These are phyloP conservation scores for Glarea lozoyensis DNA, from an alignment of 495 filamentous ascomycete species.

Conservation along the genomic window DNA sequence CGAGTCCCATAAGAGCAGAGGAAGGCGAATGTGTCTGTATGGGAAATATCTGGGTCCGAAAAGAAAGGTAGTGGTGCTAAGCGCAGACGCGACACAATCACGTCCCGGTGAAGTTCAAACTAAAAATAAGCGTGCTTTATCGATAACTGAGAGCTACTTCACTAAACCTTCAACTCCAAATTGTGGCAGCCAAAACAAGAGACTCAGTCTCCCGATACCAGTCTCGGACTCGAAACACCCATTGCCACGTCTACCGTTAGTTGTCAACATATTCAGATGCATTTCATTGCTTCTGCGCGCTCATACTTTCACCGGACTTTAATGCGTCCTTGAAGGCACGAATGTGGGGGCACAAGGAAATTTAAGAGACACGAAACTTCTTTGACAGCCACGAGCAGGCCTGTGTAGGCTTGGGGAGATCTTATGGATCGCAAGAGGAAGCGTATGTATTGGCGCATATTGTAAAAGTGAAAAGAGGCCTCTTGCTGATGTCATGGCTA, in stretches of 20 bases:
- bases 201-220: not conserved
- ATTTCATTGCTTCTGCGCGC: slow-evolving; percentile 20
- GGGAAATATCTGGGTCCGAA: too few species aligned
- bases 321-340: slow-evolving; percentile 16
- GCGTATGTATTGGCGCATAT: slow-evolving; percentile 41
- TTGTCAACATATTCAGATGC: slow-evolving; percentile 21
- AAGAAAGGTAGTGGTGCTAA: too few species aligned
- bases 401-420: slow-evolving; percentile 7
- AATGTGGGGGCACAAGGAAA: slow-evolving; percentile 20
- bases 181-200: not conserved
- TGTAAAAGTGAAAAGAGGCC: slow-evolving; percentile 12
- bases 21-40: too few species aligned
- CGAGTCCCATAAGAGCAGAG: too few species aligned
- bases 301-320: slow-evolving; percentile 18
- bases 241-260: too few species aligned
- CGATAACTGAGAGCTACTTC: not conserved
- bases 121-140: not conserved
- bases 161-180: not conserved
- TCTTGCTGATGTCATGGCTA: slow-evolving; percentile 22
- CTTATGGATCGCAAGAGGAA: slow-evolving; percentile 79
- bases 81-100: too few species aligned
- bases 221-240: slow-evolving; percentile 2
- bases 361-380: slow-evolving; percentile 7
- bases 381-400: not conserved
- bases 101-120: too few species aligned